Evolutionary conservation across 805 yeast species (phyloP).

Genomic region (Sugiyamaella lignohabitans): DNA sequence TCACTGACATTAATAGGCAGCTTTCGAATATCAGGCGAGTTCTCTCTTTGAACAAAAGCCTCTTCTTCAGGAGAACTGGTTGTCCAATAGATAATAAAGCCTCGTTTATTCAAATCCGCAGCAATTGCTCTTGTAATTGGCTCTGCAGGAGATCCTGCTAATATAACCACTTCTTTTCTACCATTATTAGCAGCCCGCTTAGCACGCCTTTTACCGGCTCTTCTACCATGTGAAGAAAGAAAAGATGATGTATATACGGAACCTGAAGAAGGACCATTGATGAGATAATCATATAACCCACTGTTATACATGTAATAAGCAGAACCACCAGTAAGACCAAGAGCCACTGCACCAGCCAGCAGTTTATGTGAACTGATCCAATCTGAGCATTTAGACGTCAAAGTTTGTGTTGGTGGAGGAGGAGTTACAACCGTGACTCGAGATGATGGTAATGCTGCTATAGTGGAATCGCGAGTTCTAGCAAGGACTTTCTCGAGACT

Average conservation of each 20-base stretch:
- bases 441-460: neutral
- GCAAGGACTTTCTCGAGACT: slow-evolving; percentile 12
- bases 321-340: slow-evolving; percentile 21
- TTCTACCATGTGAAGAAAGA: slow-evolving; percentile 1
- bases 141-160: slow-evolving; percentile 72
- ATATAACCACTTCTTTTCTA: slow-evolving; percentile 64
- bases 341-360: slow-evolving; percentile 16
- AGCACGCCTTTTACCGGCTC: slow-evolving; percentile 44
- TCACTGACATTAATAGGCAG: slow-evolving; percentile 46
- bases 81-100: slow-evolving; percentile 75
- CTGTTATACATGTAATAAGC: slow-evolving; percentile 16
- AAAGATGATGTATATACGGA: slow-evolving; percentile 9
- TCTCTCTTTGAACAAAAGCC: slow-evolving; percentile 40
- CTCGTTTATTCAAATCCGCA: slow-evolving; percentile 67
- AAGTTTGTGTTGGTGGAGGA: slow-evolving; percentile 25
- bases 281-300: neutral
- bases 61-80: slow-evolving; percentile 56
- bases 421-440: neutral
- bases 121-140: slow-evolving; percentile 65
- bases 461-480: slow-evolving; percentile 3
- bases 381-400: slow-evolving; percentile 14
- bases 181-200: slow-evolving; percentile 61
- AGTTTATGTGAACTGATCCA: slow-evolving; percentile 26
- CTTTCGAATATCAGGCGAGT: slow-evolving; percentile 63
- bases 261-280: too few species aligned